Evolutionary conservation across 805 yeast genomes (phyloP).

Genomic region (Cyberlindnera saturnus): DNA sequence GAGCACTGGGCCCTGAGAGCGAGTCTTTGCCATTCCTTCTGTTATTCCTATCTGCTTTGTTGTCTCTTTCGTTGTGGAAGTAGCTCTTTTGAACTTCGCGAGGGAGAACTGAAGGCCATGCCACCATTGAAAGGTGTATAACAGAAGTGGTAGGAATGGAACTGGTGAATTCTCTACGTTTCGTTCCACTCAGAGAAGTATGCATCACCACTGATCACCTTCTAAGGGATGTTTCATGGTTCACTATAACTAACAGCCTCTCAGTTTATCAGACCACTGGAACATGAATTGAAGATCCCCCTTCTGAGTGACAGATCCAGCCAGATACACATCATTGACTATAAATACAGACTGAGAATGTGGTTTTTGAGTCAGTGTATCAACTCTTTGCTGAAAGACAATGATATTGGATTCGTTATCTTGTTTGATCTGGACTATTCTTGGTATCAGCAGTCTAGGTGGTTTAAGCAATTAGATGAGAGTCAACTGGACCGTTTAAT

Average conservation of each 20-base stretch:
- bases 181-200: conserved; percentile 1
- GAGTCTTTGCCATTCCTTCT: conserved; percentile 7
- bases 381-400: background rate
- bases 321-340: background rate
- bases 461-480: background rate
- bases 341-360: background rate
- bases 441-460: conserved; percentile 1
- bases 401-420: background rate
- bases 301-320: background rate
- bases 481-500: background rate
- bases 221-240: background rate
- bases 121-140: too few species aligned
- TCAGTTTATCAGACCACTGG: conserved; percentile 1
- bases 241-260: background rate
- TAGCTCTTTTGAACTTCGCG: too few species aligned
- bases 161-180: background rate
- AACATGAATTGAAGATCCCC: background rate
- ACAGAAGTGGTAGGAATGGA: background rate
- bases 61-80: background rate
- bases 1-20: conserved; percentile 14
- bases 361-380: background rate
- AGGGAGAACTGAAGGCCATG: too few species aligned
- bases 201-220: background rate
- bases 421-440: conserved; percentile 10
- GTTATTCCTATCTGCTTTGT: background rate